Evolutionary conservation across 2,329 filamentous ascomycete genomes (phyloP).

Genomic region (Diaporthe batatas): DNA sequence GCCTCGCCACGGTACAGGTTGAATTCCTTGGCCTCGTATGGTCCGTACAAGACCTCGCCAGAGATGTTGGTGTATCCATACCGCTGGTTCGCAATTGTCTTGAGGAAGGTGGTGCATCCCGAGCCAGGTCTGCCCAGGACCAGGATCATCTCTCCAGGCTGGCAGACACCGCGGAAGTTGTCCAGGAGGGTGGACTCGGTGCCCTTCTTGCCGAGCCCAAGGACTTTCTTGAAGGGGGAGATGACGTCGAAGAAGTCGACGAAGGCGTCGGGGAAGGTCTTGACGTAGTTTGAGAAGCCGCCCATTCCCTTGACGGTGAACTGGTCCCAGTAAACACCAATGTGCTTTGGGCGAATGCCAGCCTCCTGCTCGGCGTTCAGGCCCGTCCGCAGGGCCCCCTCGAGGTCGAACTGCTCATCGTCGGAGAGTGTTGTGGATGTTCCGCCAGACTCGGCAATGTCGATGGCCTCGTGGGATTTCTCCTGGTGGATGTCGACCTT

Average conservation of each 20-base stretch:
- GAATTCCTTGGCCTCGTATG: constrained; percentile 79
- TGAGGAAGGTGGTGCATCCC: constrained; percentile 78
- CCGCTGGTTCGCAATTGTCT: constrained; percentile 76
- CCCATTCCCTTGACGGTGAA: constrained; percentile 83
- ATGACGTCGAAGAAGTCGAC: constrained; percentile 82
- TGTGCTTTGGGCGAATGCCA: constrained; percentile 84
- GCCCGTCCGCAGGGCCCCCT: constrained; percentile 78
- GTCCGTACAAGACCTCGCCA: constrained; percentile 83
- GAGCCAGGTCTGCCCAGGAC: constrained; percentile 84
- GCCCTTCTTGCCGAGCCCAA: constrained; percentile 77
- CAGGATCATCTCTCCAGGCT: constrained; percentile 89
- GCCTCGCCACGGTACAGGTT: constrained; percentile 83
- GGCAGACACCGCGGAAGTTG: constrained; percentile 77
- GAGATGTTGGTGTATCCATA: constrained; percentile 66
- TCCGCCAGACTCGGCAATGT: constrained; percentile 56
- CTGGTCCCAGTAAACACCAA: constrained; percentile 83
- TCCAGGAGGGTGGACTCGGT: constrained; percentile 80
- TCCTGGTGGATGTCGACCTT: constrained; percentile 43
- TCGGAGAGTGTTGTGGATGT: constrained; percentile 59
- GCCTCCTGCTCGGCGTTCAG: constrained; percentile 79
- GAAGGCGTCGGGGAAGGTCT: constrained; percentile 84
- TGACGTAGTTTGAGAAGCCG: constrained; percentile 78
- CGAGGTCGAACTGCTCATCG: constrained; percentile 79
- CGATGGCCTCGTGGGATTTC: constrained; percentile 49
- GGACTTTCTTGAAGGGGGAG: constrained; percentile 71